Base-by-base conservation (phyloP, 225 moss, liverwort and hornwort genomes). In the Physcomitrium patens region DNA sequence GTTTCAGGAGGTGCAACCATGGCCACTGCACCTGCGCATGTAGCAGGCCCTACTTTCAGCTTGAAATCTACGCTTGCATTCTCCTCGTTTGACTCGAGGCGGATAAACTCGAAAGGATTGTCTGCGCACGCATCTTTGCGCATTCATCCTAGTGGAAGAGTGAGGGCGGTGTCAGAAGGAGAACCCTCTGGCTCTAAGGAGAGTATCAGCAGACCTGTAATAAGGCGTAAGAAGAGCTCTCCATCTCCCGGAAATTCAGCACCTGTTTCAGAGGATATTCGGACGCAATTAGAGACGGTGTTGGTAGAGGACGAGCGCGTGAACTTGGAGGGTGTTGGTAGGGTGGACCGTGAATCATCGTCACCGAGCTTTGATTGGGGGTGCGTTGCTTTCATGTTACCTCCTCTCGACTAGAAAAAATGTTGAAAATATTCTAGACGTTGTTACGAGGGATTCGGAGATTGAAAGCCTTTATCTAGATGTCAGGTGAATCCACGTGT, bases 321-420 rank as follows among this genome's bases (percentile, higher is more conserved):
- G 16, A 89, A 88, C 51, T 15, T 94, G 45, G 94, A 92, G 69
- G 96, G 91, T 14, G 96, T 97, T 7, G 94, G 89, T 60, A 86
- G 89, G 80, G 90, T 97, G 27, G 96, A 94, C 44, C 81, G 86
- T 24, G 90, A 90, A 56, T 67, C 68, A 63, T 19, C 73, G 10
- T 81, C 81, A 47, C 83, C 88, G 26, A 91, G 79, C 81, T 89
- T 87, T 17, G 86, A 92, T 67, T 97, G 96, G 96, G 89, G 91
- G 96, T 93, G 65, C 59, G 79, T 77, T 58, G 26, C 16, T 46
- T 63, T 60, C 23, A 9, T 67, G 23, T 44, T 7, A 19, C 4
- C 17, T 16, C 49, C 60, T 64, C 20, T 55, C 49, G 10, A 12
- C 10, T 24, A 12, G 18, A 15, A 20, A 0, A 3, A 46, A 3